phyloP scores from a whole-genome alignment of 768 basidiomycete genomes.

The Mycena alexandri region DNA sequence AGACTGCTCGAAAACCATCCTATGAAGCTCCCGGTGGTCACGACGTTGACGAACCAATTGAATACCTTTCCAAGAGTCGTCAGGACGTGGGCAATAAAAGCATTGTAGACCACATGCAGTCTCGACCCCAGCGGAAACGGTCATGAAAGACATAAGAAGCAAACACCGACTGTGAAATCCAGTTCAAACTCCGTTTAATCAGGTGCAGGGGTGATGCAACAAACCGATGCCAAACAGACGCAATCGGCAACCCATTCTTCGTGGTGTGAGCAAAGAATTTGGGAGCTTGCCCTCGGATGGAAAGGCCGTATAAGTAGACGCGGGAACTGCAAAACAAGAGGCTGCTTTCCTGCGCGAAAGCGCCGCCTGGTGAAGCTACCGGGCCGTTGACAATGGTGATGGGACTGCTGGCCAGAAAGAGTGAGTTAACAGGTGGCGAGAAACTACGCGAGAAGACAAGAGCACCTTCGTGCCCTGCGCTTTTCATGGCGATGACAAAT shows the following conservation, averaged over 20 bases:
- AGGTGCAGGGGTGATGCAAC: constrained; percentile 41
- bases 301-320: constrained; percentile 66
- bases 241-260: constrained; percentile 61
- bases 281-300: constrained; percentile 65
- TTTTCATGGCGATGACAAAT: constrained; percentile 85
- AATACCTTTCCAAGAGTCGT: constrained; percentile 18
- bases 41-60: constrained; percentile 57
- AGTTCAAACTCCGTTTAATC: constrained; percentile 50
- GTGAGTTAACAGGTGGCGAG: constrained; percentile 1
- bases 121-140: constrained; percentile 64
- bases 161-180: constrained; percentile 54
- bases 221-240: constrained; percentile 53
- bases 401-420: constrained; percentile 57
- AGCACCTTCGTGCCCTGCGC: constrained; percentile 75
- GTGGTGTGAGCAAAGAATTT: constrained; percentile 59
- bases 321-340: constrained; percentile 69
- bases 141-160: constrained; percentile 74
- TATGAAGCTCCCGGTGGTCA: constrained; percentile 76
- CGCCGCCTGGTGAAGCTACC: constrained; percentile 76
- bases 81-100: neutral
- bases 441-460: constrained; percentile 35
- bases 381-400: constrained; percentile 81
- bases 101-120: constrained; percentile 54
- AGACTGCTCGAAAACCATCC: constrained; percentile 77
- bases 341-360: constrained; percentile 81